Evolutionary conservation across 805 yeast species (phyloP).

Genomic region (Blastobotrys attinorum): DNA sequence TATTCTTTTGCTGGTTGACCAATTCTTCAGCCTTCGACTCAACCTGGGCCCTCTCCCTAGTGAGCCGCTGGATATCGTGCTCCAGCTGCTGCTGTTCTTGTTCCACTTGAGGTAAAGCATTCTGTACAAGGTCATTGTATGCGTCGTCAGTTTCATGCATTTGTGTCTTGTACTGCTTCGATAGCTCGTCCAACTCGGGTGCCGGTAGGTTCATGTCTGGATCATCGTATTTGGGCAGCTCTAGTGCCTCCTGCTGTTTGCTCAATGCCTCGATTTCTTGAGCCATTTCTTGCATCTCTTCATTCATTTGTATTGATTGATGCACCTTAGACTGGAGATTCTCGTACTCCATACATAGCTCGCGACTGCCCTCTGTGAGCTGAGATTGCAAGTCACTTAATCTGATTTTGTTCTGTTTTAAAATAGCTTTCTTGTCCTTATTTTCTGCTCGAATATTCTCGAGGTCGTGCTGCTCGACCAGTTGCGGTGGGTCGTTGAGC

Average conservation of each 20-base stretch:
- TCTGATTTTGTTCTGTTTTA: conserved; percentile 24
- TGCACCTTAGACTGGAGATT: conserved; percentile 17
- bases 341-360: conserved; percentile 15
- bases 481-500: conserved; percentile 28
- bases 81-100: conserved; percentile 9
- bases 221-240: conserved; percentile 22
- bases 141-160: conserved; percentile 12
- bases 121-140: conserved; percentile 7
- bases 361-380: conserved; percentile 12
- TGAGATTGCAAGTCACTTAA: conserved; percentile 17
- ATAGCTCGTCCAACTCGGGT: conserved; percentile 25
- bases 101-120: conserved; percentile 11
- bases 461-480: conserved; percentile 31
- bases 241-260: conserved; percentile 16
- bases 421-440: conserved; percentile 23
- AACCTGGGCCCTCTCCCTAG: conserved; percentile 4
- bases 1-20: conserved; percentile 12
- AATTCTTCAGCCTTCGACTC: conserved; percentile 11
- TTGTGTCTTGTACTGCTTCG: conserved; percentile 22
- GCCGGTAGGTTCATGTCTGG: conserved; percentile 23
- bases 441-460: conserved; percentile 25
- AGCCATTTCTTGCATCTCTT: conserved; percentile 26
- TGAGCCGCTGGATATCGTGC: conserved; percentile 12
- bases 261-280: conserved; percentile 26
- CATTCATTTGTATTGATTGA: conserved; percentile 25